Percentiles rank a stretch among this genome's conserved stretches.
Conservation (phyloP, 2,329 filamentous ascomycete genomes). For the Knufia petricola region DNA sequence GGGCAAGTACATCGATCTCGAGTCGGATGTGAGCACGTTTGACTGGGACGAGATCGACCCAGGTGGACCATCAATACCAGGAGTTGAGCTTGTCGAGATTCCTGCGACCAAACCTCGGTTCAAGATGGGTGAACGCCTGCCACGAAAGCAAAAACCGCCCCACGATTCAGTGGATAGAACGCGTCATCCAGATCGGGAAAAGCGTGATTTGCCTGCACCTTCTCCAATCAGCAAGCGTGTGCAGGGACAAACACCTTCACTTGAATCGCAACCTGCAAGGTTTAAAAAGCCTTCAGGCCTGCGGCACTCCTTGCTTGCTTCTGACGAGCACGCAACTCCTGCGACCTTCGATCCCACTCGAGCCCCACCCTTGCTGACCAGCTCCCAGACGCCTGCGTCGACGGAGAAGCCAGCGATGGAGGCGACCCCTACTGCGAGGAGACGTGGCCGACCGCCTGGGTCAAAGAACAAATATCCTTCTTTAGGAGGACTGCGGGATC, state of each 20-base stretch:
- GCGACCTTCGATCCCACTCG: constrained; percentile 3
- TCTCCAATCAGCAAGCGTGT: neutral
- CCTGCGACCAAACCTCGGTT: constrained; percentile 20
- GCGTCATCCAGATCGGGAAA: constrained; percentile 16
- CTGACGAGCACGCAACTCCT: constrained; percentile 1
- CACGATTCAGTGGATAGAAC: constrained; percentile 8
- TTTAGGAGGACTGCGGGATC: constrained; percentile 8
- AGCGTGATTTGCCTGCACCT: constrained; percentile 11
- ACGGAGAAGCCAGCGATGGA: neutral
- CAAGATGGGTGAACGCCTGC: constrained; percentile 15
- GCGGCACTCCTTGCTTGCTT: constrained; percentile 3
- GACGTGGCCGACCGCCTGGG: constrained; percentile 26
- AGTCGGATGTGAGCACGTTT: constrained; percentile 48
- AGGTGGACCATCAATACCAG: constrained; percentile 34
- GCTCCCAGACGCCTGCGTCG: neutral
- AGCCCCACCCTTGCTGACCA: neutral
- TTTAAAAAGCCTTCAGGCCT: constrained; percentile 2
- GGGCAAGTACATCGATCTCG: constrained; percentile 33
- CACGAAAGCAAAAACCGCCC: neutral
- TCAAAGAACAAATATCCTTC: constrained; percentile 24
- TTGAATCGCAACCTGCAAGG: constrained; percentile 3
- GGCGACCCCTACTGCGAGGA: constrained; percentile 8
- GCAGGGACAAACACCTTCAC: neutral
- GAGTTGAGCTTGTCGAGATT: constrained; percentile 23
- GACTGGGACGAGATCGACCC: constrained; percentile 55